Percentiles rank a stretch among this genome's conserved stretches.
Conservation (phyloP, 352 stramenopile genomes). For the Globisporangium nagaii region DNA sequence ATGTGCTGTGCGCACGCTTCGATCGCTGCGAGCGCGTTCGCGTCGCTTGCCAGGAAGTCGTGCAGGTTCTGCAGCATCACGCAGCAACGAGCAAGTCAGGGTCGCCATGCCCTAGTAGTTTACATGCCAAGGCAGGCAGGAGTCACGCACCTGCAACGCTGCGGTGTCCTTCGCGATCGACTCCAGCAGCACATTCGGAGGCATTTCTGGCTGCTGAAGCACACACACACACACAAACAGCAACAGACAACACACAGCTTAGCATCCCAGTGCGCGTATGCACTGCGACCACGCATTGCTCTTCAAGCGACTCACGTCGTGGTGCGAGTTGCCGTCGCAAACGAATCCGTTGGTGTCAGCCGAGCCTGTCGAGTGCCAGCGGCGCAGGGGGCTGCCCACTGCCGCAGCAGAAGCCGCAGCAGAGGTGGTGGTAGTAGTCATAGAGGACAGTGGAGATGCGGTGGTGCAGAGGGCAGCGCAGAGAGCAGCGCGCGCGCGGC, state of each 20-base stretch:
- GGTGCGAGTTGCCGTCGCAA: not conserved
- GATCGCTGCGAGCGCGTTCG: conserved; percentile 20
- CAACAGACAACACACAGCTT: not conserved
- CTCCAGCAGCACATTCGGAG: conserved; percentile 4
- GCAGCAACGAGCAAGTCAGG: too few species aligned
- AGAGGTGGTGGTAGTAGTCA: too few species aligned
- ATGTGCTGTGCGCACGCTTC: conserved; percentile 24
- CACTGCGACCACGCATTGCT: not conserved
- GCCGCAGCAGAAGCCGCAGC: not conserved
- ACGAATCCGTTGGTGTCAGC: too few species aligned
- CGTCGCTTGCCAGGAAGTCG: conserved; percentile 21
- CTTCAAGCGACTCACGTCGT: not conserved
- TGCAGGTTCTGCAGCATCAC: conserved; percentile 29
- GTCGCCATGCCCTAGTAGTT: too few species aligned
- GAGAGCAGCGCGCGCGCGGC: too few species aligned
- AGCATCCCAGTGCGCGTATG: too few species aligned
- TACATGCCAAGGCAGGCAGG: too few species aligned
- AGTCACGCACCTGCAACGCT: conserved; percentile 11
- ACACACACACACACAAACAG: not conserved
- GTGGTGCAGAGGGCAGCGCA: not conserved
- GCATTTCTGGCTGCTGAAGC: not conserved
- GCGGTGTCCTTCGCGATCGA: conserved; percentile 12
- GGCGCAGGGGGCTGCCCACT: not conserved
- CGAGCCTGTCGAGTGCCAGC: not conserved
- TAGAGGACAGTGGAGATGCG: too few species aligned